Base-by-base conservation (phyloP, 2,329 filamentous ascomycete genomes). In the Epichloe typhina region DNA sequence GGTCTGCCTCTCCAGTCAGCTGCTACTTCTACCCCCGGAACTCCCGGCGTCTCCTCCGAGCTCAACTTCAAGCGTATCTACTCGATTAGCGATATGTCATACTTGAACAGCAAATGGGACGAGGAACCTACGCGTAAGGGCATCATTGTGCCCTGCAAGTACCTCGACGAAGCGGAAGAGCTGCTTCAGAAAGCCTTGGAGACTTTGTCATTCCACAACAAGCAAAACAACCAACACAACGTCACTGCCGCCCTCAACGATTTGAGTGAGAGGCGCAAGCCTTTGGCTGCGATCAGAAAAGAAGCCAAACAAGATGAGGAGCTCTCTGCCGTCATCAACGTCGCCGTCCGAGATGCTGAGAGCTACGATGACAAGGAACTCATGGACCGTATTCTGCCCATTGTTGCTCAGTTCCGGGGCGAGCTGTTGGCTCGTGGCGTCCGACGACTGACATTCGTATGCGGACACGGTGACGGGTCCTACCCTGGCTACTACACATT, bases 401-500 rank as follows among this genome's bases (percentile, higher is more conserved):
- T 97, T 51, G 79, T 98, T 26, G 79, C 84, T 36, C 82, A 87
- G 41, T 83, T 84, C 77, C 91, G 87, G 74, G 80, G 86, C 2
- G 93, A 98, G 61, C 77, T 98, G 23, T 71, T 90, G 26, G 74
- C 83, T 50, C 88, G 86, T 59, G 82, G 84, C 47, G 84, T 98
- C 46, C 89, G 93, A 57, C 87, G 93, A 58, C 72, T 98, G 51
- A 96, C 90, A 47, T 96, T 98, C 73, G 93, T 97, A 67, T 96
- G 90, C 64, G 93, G 93, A 51, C 88, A 88, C 73, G 88, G 84
- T 64, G 88, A 98, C 63, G 93, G 90, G 50, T 88, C 88, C 13
- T 95, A 97, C 68, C 93, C 91, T 21, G 89, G 88, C 46, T 97
- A 98, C 79, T 97, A 87, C 77, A 98, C 93, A 42, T 98, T 97